These are phyloP conservation scores for Phytophthora citricola DNA, from an alignment of 352 stramenopile genomes.

Conservation along the genomic window DNA sequence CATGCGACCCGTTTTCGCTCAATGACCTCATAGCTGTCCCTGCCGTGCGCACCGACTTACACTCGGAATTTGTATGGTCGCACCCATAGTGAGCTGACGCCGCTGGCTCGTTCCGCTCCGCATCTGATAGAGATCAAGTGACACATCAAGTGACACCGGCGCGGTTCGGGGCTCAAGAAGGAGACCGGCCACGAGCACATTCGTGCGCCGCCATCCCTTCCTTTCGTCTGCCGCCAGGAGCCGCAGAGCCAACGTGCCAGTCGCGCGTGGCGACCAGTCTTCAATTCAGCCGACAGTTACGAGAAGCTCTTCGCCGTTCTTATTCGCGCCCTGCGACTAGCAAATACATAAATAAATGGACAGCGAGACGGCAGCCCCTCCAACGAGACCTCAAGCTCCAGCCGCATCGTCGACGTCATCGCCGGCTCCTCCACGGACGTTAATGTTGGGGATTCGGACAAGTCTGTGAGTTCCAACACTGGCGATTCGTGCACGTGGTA, in stretches of 20 bases:
- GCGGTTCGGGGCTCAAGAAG: constrained; percentile 17
- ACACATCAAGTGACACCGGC: constrained; percentile 16
- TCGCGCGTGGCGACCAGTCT: constrained; percentile 8
- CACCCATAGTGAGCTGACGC: background rate
- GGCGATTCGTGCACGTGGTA: constrained; percentile 51
- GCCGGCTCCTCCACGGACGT: background rate
- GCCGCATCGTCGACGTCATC: constrained; percentile 9
- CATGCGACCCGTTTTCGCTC: background rate
- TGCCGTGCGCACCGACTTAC: background rate
- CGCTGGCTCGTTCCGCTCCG: background rate
- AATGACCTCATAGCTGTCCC: background rate
- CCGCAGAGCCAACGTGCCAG: background rate
- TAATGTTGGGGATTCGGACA: constrained; percentile 11
- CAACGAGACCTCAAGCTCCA: constrained; percentile 5
- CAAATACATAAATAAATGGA: constrained; percentile 5
- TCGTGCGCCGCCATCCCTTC: constrained; percentile 3
- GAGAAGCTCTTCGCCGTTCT: constrained; percentile 4
- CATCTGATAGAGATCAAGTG: constrained; percentile 20
- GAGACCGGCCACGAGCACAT: constrained; percentile 1
- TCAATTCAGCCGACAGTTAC: constrained; percentile 15
- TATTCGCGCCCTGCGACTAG: constrained; percentile 17
- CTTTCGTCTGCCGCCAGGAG: constrained; percentile 1
- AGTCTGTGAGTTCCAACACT: constrained; percentile 28
- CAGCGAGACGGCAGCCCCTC: background rate
- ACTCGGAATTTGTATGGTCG: constrained; percentile 17